Conservation (phyloP, 371 early-diverging fungal species). For the Blakeslea trispora region DNA sequence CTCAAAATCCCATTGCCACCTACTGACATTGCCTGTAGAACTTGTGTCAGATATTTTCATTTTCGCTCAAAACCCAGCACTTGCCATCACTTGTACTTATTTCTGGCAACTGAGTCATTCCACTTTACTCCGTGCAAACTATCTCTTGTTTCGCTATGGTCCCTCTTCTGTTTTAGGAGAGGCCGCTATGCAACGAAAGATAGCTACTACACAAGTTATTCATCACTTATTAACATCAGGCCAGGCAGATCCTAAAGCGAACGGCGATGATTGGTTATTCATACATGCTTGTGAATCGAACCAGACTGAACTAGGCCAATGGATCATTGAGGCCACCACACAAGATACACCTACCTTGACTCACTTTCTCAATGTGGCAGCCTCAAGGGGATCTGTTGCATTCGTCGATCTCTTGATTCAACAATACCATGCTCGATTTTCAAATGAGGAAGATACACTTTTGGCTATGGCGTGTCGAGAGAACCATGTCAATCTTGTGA, state of each 20-base stretch:
- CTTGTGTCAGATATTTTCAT: conserved; percentile 37
- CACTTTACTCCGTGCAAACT: conserved; percentile 28
- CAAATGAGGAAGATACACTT: conserved; percentile 16
- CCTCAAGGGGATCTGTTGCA: conserved; percentile 27
- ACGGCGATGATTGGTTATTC: conserved; percentile 32
- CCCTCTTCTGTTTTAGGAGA: conserved; percentile 27
- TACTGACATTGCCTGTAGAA: conserved; percentile 31
- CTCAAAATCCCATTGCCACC: no score
- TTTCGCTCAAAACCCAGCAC: conserved; percentile 36
- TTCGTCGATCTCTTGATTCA: conserved; percentile 33
- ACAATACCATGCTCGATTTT: conserved; percentile 23
- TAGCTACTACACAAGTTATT: conserved; percentile 27
- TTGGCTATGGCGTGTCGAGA: conserved; percentile 33
- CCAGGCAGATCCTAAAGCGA: conserved; percentile 28
- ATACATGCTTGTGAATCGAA: conserved; percentile 25
- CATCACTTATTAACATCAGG: conserved; percentile 25
- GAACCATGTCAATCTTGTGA: conserved; percentile 31
- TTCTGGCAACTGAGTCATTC: conserved; percentile 34
- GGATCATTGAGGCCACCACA: conserved; percentile 14
- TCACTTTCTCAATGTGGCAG: conserved; percentile 30
- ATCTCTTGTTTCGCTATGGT: conserved; percentile 39
- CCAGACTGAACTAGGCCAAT: conserved; percentile 16
- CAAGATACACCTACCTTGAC: background rate
- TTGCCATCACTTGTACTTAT: conserved; percentile 17
- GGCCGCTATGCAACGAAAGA: conserved; percentile 25